These are phyloP conservation scores for Halenospora varia DNA, from an alignment of 495 filamentous ascomycete genomes.

Conservation along the genomic window DNA sequence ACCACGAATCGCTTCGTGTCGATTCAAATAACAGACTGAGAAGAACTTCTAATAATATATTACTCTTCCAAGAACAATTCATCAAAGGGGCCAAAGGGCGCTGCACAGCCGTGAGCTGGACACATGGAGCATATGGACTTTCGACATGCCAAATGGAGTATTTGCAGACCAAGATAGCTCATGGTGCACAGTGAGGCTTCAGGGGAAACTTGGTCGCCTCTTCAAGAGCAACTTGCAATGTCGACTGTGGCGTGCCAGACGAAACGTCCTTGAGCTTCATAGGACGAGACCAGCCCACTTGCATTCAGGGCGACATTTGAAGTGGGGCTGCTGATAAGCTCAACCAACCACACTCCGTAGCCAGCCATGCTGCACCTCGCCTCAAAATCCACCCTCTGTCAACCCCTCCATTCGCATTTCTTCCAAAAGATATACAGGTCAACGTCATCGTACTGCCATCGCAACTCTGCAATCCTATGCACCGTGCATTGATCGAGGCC, in stretches of 20 bases:
- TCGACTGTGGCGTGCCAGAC: slow-evolving; percentile 13
- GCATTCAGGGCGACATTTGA: not conserved
- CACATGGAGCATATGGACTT: not conserved
- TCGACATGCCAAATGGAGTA: not conserved
- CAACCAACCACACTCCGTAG: not conserved
- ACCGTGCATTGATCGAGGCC: not conserved
- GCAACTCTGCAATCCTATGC: not conserved
- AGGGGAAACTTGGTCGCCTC: not conserved
- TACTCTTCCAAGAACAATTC: not conserved
- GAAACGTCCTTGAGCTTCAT: slow-evolving; percentile 3
- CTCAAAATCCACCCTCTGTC: not conserved
- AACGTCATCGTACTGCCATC: not conserved
- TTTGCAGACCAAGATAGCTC: not conserved
- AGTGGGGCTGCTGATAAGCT: not conserved
- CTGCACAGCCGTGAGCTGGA: not conserved
- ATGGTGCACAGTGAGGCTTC: not conserved
- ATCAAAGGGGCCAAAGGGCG: not conserved
- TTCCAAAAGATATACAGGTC: not conserved
- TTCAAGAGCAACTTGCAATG: slow-evolving; percentile 1
- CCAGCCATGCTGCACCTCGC: not conserved
- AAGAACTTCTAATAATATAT: not conserved
- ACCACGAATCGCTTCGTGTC: not conserved
- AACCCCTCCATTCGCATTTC: not conserved
- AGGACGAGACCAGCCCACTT: not conserved
- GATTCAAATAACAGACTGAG: not conserved